Evolutionary conservation across 805 yeast species (phyloP), one percentile per base, ranked within the genome.

Genomic region (Pichia phayaonensis): DNA sequence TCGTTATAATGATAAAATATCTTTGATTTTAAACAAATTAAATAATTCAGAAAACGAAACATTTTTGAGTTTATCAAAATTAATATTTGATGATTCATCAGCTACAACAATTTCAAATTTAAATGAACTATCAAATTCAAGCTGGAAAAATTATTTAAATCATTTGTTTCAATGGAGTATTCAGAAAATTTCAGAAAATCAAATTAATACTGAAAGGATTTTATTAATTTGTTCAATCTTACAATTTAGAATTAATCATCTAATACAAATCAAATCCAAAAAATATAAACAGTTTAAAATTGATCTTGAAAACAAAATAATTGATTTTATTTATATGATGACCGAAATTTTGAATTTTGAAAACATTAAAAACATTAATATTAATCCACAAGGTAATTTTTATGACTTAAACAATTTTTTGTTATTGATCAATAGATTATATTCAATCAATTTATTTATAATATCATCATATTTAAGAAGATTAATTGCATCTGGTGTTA

Each of bases 401-500:
- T 56, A 64, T 54, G 56, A 56, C 45, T 42, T 67, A 6, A 48
- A 52, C 18, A 65, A 64, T 46, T 64, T 77, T 29, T 69, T 73
- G 54, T 70, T 74, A n/a, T 64, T 82, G 31, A 70, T 84, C 18
- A 72, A 74, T 48, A 83, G 79, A 61, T 63, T 83, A 4, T 72
- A 73, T 45, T 56, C 67, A 10, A 56, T 73, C 48, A 75, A 75
- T 44, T 63, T 84, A 23, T 72, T 85, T 23, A 66, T 78, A 2
- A 71, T 82, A 16, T 80, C 85, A 1, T 75, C 85, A 1, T 92
- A 92, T 60, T 72, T 90, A 51, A 72, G 97, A 59, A 80, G 83
- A 57, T 69, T 90, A 38, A 90, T 92, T 43, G 88, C 97, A 11
- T 82, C 94, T 0, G 99, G 97, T 5, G 72, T 89, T 0, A 78